Conservation (phyloP, 208 protist genomes). For the Crithidia fasciculata region DNA sequence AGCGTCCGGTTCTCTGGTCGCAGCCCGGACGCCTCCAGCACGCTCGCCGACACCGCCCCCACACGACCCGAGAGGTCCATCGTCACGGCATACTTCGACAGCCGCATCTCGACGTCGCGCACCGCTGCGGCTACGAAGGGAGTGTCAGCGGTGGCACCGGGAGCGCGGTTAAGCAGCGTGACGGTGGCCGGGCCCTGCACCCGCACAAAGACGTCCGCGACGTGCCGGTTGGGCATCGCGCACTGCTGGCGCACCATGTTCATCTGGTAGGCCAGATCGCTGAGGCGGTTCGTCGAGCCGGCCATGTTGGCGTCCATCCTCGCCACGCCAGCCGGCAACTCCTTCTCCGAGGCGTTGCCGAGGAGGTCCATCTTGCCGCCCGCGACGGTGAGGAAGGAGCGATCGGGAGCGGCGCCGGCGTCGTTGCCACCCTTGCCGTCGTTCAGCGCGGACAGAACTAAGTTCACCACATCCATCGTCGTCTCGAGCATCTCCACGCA, state of each 20-base stretch:
- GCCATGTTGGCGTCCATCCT: constrained; percentile 3
- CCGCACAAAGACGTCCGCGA: constrained; percentile 67
- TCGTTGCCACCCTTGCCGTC: constrained; percentile 3
- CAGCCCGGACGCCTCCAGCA: constrained; percentile 55
- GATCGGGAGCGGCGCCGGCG: background rate
- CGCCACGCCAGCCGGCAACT: constrained; percentile 4
- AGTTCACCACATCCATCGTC: constrained; percentile 80
- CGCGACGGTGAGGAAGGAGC: constrained; percentile 5
- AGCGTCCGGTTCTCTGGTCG: constrained; percentile 46
- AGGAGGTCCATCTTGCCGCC: constrained; percentile 4
- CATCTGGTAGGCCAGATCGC: constrained; percentile 38
- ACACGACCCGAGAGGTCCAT: constrained; percentile 67
- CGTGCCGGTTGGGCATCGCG: constrained; percentile 44
- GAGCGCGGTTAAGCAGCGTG: constrained; percentile 64
- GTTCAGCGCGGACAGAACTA: constrained; percentile 53
- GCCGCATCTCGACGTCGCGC: constrained; percentile 47
- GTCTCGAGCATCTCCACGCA: constrained; percentile 80
- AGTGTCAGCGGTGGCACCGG: constrained; percentile 44
- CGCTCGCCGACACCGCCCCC: constrained; percentile 38
- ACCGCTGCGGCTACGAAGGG: constrained; percentile 56
- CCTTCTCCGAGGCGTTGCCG: constrained; percentile 11
- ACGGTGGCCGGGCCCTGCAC: constrained; percentile 58
- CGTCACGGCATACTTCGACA: constrained; percentile 78
- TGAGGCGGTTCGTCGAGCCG: background rate
- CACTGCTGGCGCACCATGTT: constrained; percentile 38